phyloP scores from a whole-genome alignment of 768 basidiomycete genomes.

The Boletus edulis region DNA sequence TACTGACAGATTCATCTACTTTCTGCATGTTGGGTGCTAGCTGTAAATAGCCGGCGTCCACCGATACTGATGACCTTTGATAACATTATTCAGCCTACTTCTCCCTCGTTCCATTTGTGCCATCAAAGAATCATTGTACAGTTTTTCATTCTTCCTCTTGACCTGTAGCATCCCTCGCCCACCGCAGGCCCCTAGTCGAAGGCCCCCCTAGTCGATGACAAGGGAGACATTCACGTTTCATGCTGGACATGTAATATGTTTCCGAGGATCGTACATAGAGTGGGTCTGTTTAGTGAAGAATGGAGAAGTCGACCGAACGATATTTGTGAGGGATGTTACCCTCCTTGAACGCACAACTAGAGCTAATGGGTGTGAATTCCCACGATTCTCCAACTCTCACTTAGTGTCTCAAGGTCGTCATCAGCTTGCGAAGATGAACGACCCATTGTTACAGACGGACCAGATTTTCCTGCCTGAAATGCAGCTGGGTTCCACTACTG shows the following conservation, averaged over 20 bases:
- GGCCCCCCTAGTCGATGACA: too few relatives aligned
- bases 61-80: slow-evolving; percentile 24
- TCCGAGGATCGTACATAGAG: too few relatives aligned
- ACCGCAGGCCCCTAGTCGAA: too few relatives aligned
- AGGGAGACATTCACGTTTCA: too few relatives aligned
- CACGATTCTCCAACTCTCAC: too few relatives aligned
- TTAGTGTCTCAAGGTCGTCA: too few relatives aligned
- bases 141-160: slow-evolving; percentile 4
- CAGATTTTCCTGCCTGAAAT: slow-evolving; percentile 11
- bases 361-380: not conserved
- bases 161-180: too few relatives aligned
- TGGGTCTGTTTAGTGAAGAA: too few relatives aligned
- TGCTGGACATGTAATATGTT: too few relatives aligned
- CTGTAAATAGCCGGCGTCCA: slow-evolving; percentile 22
- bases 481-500: not conserved
- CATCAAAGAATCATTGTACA: slow-evolving; percentile 13
- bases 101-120: slow-evolving; percentile 17
- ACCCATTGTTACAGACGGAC: not conserved
- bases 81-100: slow-evolving; percentile 23
- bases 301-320: too few relatives aligned
- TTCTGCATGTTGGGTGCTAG: slow-evolving; percentile 16
- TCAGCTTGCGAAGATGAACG: not conserved
- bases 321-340: too few relatives aligned
- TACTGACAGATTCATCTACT: slow-evolving; percentile 17
- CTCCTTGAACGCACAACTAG: too few relatives aligned